Evolutionary conservation across 164 flowering plant species (phyloP), one percentile per base, ranked within the genome.

Genomic region (Saururus chinensis): DNA sequence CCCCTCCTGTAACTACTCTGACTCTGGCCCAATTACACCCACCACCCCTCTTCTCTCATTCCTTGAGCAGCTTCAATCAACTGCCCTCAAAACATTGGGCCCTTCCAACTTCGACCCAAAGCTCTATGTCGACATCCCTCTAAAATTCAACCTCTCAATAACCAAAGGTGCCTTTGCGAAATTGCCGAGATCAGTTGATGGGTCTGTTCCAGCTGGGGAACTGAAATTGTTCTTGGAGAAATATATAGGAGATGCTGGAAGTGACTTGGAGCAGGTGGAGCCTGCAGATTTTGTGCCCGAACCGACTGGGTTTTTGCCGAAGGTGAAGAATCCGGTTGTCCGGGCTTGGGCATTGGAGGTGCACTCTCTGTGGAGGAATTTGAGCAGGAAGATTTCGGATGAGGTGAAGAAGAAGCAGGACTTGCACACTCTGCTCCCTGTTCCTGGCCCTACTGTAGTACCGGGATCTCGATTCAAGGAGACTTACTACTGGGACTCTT

Each of bases 401-500:
- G 62, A 40, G 57, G 90, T 83, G 11, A 25, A 23, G 13, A 60
- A 77, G 24, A 41, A 53, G 48, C 90, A 88, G 3, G 85, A 89
- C 1, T 58, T 67, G 60, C 87, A 88, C 66, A 89, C 98, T 26
- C 64, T 92, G 75, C 75, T 92, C 62, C 84, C 87, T 20, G 63
- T 89, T 75, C 84, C 87, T 13, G 71, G 61, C 20, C 79, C 80
- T 20, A 73, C 71, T 12, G 58, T 92, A 0, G 69, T 92, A 53
- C 96, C 96, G 0, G 98, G 98, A 14, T 88, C 96, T 4, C 60
- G 98, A 63, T 92, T 89, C 60, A 66, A 81, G 40, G 98, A 92
- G 80, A 85, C 86, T 62, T 86, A 92, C 61, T 92, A 92, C 52
- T 92, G 98, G 98, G 98, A 92, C 78, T 86, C 96, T 63, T 92